These are phyloP conservation scores for Climacium dendroides DNA, from an alignment of 225 moss, liverwort and hornwort species.

Conservation along the genomic window DNA sequence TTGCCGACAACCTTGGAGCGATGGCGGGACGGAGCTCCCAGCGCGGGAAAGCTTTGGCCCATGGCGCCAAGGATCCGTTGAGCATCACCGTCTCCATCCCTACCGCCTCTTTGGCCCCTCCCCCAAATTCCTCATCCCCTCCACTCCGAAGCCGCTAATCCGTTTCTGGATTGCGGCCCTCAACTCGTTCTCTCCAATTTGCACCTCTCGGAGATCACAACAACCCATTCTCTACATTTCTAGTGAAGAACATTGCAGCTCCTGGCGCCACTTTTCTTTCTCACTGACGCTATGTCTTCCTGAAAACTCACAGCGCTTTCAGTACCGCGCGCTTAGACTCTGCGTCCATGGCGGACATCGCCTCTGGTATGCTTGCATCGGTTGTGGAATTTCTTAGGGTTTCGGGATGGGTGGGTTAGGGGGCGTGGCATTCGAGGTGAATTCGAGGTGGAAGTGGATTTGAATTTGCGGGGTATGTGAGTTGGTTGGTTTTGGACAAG, in stretches of 20 bases:
- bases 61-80: slow-evolving; percentile 17
- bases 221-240: background rate
- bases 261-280: background rate
- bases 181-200: too few relatives aligned
- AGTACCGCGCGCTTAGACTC: background rate
- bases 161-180: background rate
- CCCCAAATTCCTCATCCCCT: background rate
- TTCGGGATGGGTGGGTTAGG: background rate
- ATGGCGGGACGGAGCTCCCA: background rate
- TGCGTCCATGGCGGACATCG: slow-evolving; percentile 6
- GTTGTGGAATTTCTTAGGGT: background rate
- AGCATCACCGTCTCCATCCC: background rate
- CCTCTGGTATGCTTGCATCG: background rate
- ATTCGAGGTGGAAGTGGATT: background rate
- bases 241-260: background rate
- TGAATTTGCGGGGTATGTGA: background rate
- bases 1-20: background rate
- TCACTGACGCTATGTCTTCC: background rate
- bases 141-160: background rate
- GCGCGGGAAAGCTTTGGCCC: slow-evolving; percentile 4
- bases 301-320: background rate
- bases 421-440: background rate
- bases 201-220: background rate
- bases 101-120: background rate
- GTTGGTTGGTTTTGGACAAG: background rate